These are phyloP conservation scores for Barbatosphaeria neglecta DNA, from an alignment of 495 filamentous ascomycete species.

Conservation along the genomic window DNA sequence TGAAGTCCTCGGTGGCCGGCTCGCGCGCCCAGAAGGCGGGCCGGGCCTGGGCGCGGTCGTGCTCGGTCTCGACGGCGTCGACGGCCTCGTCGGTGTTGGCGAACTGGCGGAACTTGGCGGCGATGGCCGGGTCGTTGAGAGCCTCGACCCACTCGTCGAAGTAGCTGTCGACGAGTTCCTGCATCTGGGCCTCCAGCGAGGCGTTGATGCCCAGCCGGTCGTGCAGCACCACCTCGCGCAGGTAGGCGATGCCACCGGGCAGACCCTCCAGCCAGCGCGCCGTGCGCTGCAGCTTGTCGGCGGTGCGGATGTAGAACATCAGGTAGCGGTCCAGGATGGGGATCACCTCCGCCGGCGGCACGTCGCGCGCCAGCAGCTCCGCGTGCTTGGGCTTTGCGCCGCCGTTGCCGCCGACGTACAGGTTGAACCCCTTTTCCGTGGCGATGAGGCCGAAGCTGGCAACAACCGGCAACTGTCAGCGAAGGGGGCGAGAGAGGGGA, in stretches of 20 bases:
- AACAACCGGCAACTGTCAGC: too few species aligned
- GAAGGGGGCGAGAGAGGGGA: neutral
- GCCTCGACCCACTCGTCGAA: constrained; percentile 96
- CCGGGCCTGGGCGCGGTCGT: constrained; percentile 63
- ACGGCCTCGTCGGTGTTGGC: constrained; percentile 69
- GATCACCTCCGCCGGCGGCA: constrained; percentile 72
- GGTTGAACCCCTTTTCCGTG: constrained; percentile 90
- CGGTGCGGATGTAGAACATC: constrained; percentile 94
- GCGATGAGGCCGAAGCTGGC: constrained; percentile 81
- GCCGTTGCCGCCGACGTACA: constrained; percentile 89
- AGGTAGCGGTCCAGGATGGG: constrained; percentile 86
- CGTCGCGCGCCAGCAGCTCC: constrained; percentile 85
- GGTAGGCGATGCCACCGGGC: constrained; percentile 77
- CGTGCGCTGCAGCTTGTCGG: constrained; percentile 88
- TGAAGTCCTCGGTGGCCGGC: constrained; percentile 61
- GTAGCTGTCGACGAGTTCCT: constrained; percentile 73
- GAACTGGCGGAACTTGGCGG: constrained; percentile 74
- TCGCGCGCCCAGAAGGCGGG: constrained; percentile 79
- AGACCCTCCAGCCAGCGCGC: constrained; percentile 86
- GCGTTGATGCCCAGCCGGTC: constrained; percentile 84
- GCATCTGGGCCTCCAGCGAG: constrained; percentile 83
- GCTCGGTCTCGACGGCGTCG: constrained; percentile 58
- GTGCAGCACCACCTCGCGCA: constrained; percentile 72
- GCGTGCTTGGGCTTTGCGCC: constrained; percentile 78
- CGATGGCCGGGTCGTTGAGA: constrained; percentile 54